Conservation (phyloP, 192 early-diverging fungal species). For the Tieghemiomyces parasiticus region DNA sequence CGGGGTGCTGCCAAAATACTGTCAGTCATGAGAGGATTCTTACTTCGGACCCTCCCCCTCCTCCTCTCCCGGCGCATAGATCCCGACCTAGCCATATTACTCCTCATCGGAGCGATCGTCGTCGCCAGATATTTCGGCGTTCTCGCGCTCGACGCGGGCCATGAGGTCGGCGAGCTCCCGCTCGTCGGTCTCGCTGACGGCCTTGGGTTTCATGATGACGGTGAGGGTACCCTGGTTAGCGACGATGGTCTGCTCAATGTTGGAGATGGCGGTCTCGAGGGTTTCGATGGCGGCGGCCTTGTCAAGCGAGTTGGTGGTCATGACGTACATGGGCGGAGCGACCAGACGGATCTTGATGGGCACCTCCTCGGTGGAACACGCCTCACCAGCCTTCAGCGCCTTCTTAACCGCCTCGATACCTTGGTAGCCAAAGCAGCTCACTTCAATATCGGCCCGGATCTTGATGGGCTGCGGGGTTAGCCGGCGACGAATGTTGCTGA, state of each 20-base stretch:
- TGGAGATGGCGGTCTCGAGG: constrained; percentile 77
- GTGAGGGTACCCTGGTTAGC: constrained; percentile 53
- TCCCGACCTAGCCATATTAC: too few relatives aligned
- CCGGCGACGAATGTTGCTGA: constrained; percentile 72
- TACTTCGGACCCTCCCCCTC: too few relatives aligned
- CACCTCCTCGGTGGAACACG: constrained; percentile 55
- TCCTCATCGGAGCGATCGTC: constrained; percentile 66
- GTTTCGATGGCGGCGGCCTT: constrained; percentile 70
- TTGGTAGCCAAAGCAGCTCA: constrained; percentile 84
- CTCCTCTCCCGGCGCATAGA: too few relatives aligned
- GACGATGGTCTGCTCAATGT: constrained; percentile 65
- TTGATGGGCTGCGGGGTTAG: constrained; percentile 93
- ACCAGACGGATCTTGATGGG: constrained; percentile 78
- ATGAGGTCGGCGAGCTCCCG: constrained; percentile 81
- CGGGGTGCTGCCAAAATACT: too few relatives aligned
- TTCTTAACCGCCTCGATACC: constrained; percentile 92
- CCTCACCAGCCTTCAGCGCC: constrained; percentile 78
- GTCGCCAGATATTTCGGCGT: constrained; percentile 84
- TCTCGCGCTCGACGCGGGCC: constrained; percentile 80
- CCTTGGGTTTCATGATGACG: constrained; percentile 84
- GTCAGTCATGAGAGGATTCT: too few relatives aligned
- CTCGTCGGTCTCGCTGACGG: constrained; percentile 86
- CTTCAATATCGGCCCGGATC: constrained; percentile 90
- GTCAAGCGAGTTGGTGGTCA: constrained; percentile 72
- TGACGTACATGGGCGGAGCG: constrained; percentile 88